Base-by-base conservation (phyloP, 805 yeast genomes). In the Priceomyces medius region DNA sequence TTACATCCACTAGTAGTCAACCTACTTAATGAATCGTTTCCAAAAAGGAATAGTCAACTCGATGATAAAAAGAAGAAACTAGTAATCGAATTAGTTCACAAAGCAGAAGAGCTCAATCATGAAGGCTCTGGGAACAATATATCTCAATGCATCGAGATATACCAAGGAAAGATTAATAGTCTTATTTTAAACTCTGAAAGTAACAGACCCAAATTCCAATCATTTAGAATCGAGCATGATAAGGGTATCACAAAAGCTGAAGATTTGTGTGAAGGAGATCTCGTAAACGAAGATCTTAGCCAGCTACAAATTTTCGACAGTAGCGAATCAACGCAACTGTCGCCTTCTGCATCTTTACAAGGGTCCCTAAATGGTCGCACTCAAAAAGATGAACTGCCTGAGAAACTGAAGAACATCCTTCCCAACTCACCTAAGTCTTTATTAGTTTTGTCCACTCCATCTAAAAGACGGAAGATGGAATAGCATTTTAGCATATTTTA, bases 221-320 rank as follows among this genome's bases (percentile, higher is more conserved):
- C 42, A 10, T 47, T 54, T 28, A 48, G 40, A 21, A 54, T 54
- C 20, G 45, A 43, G 28, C 51, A 51, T 33, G 31, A 41, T 10
- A 36, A 23, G 9, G 47, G 40, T 8, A 31, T 42, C n/a, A 17
- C 40, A 2, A 32, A 40, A 21, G n/a, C 31, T 16, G 35, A 26
- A 3, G 41, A 39, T n/a, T 18, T 44, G 20, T 20, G 36, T 27
- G 50, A 47, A 9, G 44, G 49, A 4, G 56, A 48, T 16, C 54
- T 47, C 4, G 41, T 50, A 13, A 43, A 49, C 26, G 51, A 49
- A 10, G 43, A 40, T 23, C 31, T 40, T 20, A 40, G 38, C 12
- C 36, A 40, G 17, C 24, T 40, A 20, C 35, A 40, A 13, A 17
- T 40, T 13, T 40, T 37, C 18, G 43, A 40, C 19, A 32, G 24